Base-by-base conservation (phyloP, 768 basidiomycete genomes). In the Lentinula lateritia region DNA sequence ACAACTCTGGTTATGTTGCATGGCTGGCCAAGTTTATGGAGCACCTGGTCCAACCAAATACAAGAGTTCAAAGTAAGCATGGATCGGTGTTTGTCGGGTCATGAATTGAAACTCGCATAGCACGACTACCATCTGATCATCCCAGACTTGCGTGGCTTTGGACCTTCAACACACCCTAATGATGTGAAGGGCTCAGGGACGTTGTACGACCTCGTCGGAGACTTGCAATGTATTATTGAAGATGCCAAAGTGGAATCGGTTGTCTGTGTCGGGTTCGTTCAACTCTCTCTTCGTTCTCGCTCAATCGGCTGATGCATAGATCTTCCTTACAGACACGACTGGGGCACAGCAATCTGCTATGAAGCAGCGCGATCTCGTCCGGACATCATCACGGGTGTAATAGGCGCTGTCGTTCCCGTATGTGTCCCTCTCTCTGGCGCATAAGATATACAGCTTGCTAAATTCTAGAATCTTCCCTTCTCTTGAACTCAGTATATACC, bases 21-120 rank as follows among this genome's bases (percentile, higher is more conserved):
- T 66, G 90, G 90, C 3, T 92, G 90, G 90, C 90, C 90, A 0
- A 80, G 85, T 64, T 70, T 90, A 3, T 92, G 90, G 90, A 86
- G 83, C 58, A 82, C 80, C 18, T 92, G 89, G 90, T 79, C 84
- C 39, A 80, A 80, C 36, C 90, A 92, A 68, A 89, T 92, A 16
- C 73, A 83, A 55, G 80, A 83, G 62, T 86, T 91, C 69, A 71
- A 85, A 74, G 89, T 82, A 64, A 36, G 68, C 63, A 16, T 2
- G 7, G 18, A 18, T 18, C 12, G 18, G 16, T 13, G 20, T 60
- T 42, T 39, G 12, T 18, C 36, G 36, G 15, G 35, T 50, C 32
- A 39, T 42, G 50, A 5, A 38, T 52, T 50, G 52, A 34, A 60
- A 23, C 23, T 58, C 38, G 50, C 28, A 50, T 61, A 89, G 86